Evolutionary conservation across 768 basidiomycete genomes (phyloP).

Genomic region (Amyloporia xantha): DNA sequence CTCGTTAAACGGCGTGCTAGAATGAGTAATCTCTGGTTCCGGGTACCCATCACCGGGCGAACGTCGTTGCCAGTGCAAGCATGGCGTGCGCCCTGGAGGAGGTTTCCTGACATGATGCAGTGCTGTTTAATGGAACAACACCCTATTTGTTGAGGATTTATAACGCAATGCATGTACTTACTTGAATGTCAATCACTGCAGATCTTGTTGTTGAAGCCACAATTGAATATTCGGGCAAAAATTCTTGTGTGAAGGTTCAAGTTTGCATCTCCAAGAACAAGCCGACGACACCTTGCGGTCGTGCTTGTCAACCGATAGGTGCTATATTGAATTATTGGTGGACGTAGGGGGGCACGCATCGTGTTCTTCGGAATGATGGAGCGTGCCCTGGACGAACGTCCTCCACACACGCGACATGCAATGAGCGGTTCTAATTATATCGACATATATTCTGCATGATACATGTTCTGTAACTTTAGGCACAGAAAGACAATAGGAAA

Average conservation of each 20-base stretch:
- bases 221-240: too few relatives aligned
- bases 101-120: background rate
- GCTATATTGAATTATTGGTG: background rate
- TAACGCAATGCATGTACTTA: background rate
- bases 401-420: too few relatives aligned
- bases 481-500: too few relatives aligned
- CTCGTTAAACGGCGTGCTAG: too few relatives aligned
- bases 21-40: too few relatives aligned
- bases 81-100: background rate
- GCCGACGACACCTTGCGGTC: background rate
- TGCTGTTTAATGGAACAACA: background rate
- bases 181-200: background rate
- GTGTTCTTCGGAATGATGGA: background rate
- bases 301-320: background rate
- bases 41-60: background rate
- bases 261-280: background rate
- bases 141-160: too few relatives aligned
- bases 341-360: background rate
- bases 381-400: constrained; percentile 2
- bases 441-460: too few relatives aligned
- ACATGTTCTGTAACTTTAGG: too few relatives aligned
- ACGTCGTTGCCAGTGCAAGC: too few relatives aligned
- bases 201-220: too few relatives aligned
- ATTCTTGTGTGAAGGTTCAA: background rate
- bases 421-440: too few relatives aligned